These are phyloP conservation scores for Hevea brasiliensis DNA, from an alignment of 345 rosid genomes.

Conservation along the genomic window DNA sequence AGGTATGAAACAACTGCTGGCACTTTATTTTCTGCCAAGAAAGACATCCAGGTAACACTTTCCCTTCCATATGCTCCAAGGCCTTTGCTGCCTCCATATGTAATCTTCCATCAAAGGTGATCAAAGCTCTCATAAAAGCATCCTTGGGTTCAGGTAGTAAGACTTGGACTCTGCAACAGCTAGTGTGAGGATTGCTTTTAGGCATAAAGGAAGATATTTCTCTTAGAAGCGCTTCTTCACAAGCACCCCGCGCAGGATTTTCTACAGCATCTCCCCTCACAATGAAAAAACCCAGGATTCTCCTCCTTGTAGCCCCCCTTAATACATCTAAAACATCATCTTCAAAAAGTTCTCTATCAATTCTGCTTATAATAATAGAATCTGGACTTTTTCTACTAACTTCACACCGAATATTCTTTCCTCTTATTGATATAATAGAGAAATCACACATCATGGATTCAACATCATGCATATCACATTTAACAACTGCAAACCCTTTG, in stretches of 20 bases:
- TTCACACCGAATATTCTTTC: constrained; percentile 37
- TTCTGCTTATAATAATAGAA: constrained; percentile 41
- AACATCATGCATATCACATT: constrained; percentile 47
- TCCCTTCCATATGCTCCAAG: constrained; percentile 64
- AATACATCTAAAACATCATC: constrained; percentile 52
- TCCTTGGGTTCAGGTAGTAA: constrained; percentile 49
- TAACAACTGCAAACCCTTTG: constrained; percentile 50
- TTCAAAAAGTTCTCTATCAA: constrained; percentile 62
- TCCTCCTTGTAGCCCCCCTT: constrained; percentile 43
- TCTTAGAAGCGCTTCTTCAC: constrained; percentile 44
- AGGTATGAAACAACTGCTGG: constrained; percentile 68
- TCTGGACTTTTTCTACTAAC: constrained; percentile 31
- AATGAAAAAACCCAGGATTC: constrained; percentile 52
- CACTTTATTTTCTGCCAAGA: constrained; percentile 80
- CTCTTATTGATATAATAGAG: constrained; percentile 46
- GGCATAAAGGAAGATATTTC: constrained; percentile 37
- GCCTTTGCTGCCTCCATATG: constrained; percentile 95
- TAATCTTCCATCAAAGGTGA: constrained; percentile 71
- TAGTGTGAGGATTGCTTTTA: constrained; percentile 37
- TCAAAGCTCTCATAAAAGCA: constrained; percentile 39
- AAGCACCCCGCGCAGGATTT: constrained; percentile 42
- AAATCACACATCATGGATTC: constrained; percentile 37
- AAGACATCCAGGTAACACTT: constrained; percentile 56
- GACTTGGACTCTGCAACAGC: constrained; percentile 56
- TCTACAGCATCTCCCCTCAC: constrained; percentile 48